Evolutionary conservation across 768 basidiomycete genomes (phyloP), one percentile per base, ranked within the genome.

Genomic region (Suillus americanus): DNA sequence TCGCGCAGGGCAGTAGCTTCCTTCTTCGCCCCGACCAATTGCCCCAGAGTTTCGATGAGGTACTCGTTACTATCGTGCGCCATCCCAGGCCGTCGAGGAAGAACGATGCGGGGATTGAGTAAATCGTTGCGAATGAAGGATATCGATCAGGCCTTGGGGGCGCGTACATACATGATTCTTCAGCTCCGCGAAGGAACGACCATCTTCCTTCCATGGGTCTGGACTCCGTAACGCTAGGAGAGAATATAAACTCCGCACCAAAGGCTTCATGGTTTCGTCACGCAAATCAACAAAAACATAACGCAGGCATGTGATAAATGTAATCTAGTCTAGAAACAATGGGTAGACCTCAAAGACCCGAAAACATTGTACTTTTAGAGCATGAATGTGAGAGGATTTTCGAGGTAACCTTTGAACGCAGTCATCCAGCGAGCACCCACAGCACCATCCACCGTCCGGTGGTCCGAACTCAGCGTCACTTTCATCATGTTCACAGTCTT

Each of bases 341-440:
- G 10, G 25, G 57, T 20, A 30, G 57, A 30, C 28, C 23, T 25
- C 56, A 40, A 57, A 57, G 16, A 57, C 56, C 14, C 57, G 14
- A 41, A 41, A 13, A 28, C 38, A 59, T 20, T 25, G 33, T 53
- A 61, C 35, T 67, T 70, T 88, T 77, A 97, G 64, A 98, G 86
- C 95, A 97, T 97, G 75, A 98, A 95, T 23, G 95, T 96, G 74
- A 97, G 78, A 54, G 96, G 96, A 76, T 98, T 97, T 82, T 99
- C 97, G 71, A 99, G 82, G 80, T 95, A 97, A 46, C 93, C 91
- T 79, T 94, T 97, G 85, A 99, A 97, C 45, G 94, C 92, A 63
- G 88, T 74, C 82, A 98, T 71, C 95, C 95, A 99, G 75, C 87
- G 86, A 28, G 97, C 95, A 62, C 90, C 95, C 62, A 99, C 87